Conservation (phyloP, 352 stramenopile species). For the Globisporangium canariense region DNA sequence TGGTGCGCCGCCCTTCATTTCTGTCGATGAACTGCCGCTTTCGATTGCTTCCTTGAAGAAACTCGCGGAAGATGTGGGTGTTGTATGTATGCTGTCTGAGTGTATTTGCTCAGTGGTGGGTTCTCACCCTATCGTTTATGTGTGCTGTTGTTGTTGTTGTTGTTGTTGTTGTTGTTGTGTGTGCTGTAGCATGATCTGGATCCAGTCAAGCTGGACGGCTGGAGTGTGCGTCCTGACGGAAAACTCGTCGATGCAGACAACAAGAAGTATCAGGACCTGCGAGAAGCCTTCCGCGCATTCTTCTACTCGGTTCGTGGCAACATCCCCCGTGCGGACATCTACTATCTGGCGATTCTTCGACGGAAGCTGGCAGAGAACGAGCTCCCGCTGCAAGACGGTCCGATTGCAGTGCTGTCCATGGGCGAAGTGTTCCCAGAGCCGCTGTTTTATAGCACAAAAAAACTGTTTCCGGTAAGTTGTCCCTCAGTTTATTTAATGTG, state of each 20-base stretch:
- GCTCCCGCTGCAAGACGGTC: conserved; percentile 64
- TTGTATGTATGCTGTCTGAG: not conserved
- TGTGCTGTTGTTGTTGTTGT: conserved; percentile 31
- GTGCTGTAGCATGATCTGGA: conserved; percentile 36
- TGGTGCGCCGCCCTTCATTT: conserved; percentile 3
- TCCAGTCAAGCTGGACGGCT: conserved; percentile 24
- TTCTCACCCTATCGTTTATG: not conserved
- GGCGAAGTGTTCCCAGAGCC: conserved; percentile 53
- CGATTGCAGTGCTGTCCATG: conserved; percentile 51
- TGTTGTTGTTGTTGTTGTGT: conserved; percentile 28
- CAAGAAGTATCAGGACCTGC: conserved; percentile 42
- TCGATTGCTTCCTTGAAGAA: conserved; percentile 29
- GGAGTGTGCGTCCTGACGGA: conserved; percentile 37
- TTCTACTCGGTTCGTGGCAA: conserved; percentile 27
- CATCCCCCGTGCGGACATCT: conserved; percentile 66
- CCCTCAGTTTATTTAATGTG: not conserved
- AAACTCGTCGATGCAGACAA: conserved; percentile 37
- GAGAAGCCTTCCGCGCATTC: conserved; percentile 49
- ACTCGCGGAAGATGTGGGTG: conserved; percentile 25
- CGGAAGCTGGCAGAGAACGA: conserved; percentile 44
- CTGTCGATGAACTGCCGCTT: conserved; percentile 30
- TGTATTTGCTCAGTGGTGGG: not conserved
- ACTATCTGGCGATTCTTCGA: conserved; percentile 65
- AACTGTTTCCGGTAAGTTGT: conserved; percentile 64
- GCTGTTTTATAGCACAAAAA: conserved; percentile 72